A percentile compares a stretch with the other conserved stretches of the same genome.
phyloP scores from a whole-genome alignment of 2,329 filamentous ascomycete species.

The Aspergillus fumigatiaffinis region DNA sequence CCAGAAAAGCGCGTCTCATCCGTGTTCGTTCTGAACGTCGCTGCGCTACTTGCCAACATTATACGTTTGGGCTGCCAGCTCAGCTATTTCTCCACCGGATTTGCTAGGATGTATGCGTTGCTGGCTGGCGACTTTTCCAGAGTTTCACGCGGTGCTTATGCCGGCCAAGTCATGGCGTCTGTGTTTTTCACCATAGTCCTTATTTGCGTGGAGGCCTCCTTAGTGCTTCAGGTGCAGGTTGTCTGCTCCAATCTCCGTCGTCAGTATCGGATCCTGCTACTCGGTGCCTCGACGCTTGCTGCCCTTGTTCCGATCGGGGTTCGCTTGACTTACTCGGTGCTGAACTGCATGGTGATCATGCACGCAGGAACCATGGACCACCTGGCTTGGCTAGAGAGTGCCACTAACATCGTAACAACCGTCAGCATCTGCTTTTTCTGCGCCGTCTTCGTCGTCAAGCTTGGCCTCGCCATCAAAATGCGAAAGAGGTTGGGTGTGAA shows the following conservation, averaged over 20 bases:
- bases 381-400: constrained; percentile 40
- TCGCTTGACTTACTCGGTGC: constrained; percentile 50
- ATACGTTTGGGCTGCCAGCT: constrained; percentile 45
- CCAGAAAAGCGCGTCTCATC: constrained; percentile 59
- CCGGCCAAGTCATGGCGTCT: constrained; percentile 46
- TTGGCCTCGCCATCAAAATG: constrained; percentile 54
- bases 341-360: constrained; percentile 45
- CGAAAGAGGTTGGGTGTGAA: constrained; percentile 55
- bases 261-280: constrained; percentile 44
- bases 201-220: constrained; percentile 53
- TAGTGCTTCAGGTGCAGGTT: constrained; percentile 62
- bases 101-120: constrained; percentile 58
- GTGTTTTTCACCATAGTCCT: constrained; percentile 53
- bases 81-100: constrained; percentile 59
- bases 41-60: constrained; percentile 58
- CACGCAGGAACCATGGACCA: constrained; percentile 21
- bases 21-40: constrained; percentile 63
- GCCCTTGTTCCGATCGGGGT: constrained; percentile 51
- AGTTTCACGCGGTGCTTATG: constrained; percentile 45
- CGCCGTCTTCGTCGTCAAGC: constrained; percentile 58
- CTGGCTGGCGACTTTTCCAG: constrained; percentile 53
- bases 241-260: constrained; percentile 52
- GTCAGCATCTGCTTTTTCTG: constrained; percentile 60
- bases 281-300: constrained; percentile 46
- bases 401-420: constrained; percentile 50